Percentiles rank a stretch among this genome's conserved stretches.
Conservation (phyloP, 1,284 basidiomycete genomes). For the Athelia psychrophila region DNA sequence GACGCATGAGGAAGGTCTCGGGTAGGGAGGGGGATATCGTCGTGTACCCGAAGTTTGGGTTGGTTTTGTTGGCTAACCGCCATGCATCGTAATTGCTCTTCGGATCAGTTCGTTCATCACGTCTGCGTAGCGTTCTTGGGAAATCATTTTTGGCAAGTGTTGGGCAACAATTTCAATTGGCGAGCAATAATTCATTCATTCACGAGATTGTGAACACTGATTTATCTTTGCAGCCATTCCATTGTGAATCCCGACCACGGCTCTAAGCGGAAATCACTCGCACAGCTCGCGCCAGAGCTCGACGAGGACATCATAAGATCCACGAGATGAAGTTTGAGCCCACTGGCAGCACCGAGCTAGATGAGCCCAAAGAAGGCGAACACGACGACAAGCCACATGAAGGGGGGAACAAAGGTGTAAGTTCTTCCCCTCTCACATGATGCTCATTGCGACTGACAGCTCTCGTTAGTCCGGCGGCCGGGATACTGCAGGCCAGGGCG, state of each 20-base stretch:
- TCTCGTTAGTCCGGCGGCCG: constrained; percentile 53
- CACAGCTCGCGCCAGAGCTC: constrained; percentile 60
- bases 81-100: constrained; percentile 63
- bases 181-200: constrained; percentile 5
- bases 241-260: constrained; percentile 62
- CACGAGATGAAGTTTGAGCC: constrained; percentile 58
- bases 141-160: constrained; percentile 67
- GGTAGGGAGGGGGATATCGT: constrained; percentile 52
- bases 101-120: background rate
- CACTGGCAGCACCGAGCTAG: constrained; percentile 38
- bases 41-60: constrained; percentile 59
- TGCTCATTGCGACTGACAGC: background rate
- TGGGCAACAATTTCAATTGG: constrained; percentile 64
- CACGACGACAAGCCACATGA: constrained; percentile 57
- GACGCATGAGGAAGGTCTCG: constrained; percentile 44
- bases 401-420: constrained; percentile 60
- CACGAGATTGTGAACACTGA: background rate
- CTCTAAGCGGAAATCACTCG: constrained; percentile 54
- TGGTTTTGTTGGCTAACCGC: constrained; percentile 62
- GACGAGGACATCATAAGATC: constrained; percentile 51
- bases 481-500: constrained; percentile 66
- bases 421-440: constrained; percentile 14
- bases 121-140: constrained; percentile 55
- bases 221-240: constrained; percentile 39
- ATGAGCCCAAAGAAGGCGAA: constrained; percentile 55